Percentiles rank a stretch among this genome's conserved stretches.
Conservation (phyloP, 352 stramenopile species). For the Blastocystis sp. region DNA sequence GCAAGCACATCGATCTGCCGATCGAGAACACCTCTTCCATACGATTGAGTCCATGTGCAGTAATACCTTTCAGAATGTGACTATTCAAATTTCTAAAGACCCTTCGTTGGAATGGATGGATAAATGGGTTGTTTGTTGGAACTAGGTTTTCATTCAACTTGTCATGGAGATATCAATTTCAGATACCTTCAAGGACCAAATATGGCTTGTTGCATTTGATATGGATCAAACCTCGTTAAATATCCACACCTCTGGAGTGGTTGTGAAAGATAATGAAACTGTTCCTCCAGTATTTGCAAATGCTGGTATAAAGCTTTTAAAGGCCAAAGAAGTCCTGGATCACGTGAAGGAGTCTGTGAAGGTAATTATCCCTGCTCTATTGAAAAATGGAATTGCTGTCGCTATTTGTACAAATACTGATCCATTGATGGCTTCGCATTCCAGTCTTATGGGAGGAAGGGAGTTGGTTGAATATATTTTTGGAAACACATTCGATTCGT, state of each 20-base stretch:
- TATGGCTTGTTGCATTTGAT: conserved; percentile 51
- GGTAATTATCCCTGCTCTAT: conserved; percentile 40
- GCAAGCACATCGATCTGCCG: not conserved
- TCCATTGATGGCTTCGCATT: not conserved
- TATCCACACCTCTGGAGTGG: conserved; percentile 39
- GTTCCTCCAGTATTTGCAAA: not conserved
- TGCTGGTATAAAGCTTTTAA: not conserved
- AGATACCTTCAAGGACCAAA: conserved; percentile 25
- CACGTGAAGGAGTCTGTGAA: conserved; percentile 55
- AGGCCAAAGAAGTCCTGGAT: conserved; percentile 30
- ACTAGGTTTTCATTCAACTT: not conserved
- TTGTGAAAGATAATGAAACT: conserved; percentile 14
- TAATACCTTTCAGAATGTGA: conserved; percentile 34
- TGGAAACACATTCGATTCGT: conserved; percentile 47
- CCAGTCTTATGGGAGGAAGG: conserved; percentile 47
- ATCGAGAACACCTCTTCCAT: not conserved
- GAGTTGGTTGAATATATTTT: conserved; percentile 56
- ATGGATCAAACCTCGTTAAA: conserved; percentile 54
- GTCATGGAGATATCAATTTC: not conserved
- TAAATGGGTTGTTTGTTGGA: not conserved
- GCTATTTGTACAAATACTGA: conserved; percentile 55
- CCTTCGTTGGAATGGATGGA: conserved; percentile 42
- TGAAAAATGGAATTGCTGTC: conserved; percentile 43
- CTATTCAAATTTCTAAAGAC: conserved; percentile 9
- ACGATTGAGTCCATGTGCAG: conserved; percentile 37